Base-by-base conservation (phyloP, 75 land plant genomes). In the Cryptomeria japonica region DNA sequence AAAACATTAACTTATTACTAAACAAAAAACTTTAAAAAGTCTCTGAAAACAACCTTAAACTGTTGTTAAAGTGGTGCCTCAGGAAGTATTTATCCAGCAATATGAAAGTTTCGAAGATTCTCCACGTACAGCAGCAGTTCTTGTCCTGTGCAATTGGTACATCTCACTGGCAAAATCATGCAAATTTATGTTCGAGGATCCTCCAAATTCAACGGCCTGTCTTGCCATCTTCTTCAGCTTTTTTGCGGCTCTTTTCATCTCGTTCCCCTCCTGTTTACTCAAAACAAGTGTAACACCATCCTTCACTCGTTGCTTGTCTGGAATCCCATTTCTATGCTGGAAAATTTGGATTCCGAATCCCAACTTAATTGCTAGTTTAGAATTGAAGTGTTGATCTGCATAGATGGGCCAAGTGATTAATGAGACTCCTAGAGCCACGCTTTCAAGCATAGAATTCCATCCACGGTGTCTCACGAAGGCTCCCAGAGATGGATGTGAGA, bases 391-490 rank as follows among this genome's bases (percentile, higher is more conserved):
- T 83, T 83, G 51, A 83, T 83, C 84, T 25, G 46, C 46, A 22
- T 1, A 1, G 51, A 83, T 41, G 32, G 84, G 84, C 84, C 84
- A 83, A 16, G 47, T 42, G 11, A 83, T 83, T n/a, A 83, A 49
- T 58, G 86, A 56, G 76, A 16, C 89, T 8, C 87, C 88, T 3
- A 80, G 28, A 12, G 87, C 16, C 5, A 87, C 25, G 84, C 83
- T 64, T 61, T 88, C 89, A 18, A 61, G 49, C 6, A 86, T 46
- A 56, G 89, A 88, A 55, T 88, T 88, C 89, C 89, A 88, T 11
- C 89, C 89, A 3, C 89, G 58, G 47, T 88, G 89, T 13, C 89
- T 88, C 15, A 85, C 14, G 42, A 88, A 88, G 12, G 72, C 88
- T 1, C 88, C 89, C 13, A 88, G 70, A 55, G 89, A 86, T 7